Base-by-base conservation (phyloP, 768 basidiomycete species). In the Tylopilus plumbeoviolaceoides region DNA sequence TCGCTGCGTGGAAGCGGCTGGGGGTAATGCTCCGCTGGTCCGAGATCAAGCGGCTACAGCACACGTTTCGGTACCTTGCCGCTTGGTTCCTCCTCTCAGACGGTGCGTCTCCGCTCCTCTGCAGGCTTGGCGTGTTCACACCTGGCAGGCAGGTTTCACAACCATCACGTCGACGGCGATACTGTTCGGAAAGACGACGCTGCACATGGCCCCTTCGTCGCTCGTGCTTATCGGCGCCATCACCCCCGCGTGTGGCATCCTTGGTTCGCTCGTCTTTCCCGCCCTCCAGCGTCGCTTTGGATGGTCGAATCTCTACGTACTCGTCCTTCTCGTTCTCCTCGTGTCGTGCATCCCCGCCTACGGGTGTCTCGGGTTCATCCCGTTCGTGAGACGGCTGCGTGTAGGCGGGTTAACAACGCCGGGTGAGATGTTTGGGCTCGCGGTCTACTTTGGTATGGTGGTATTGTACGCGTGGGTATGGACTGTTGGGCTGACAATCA, bases 11-110 rank as follows among this genome's bases (percentile, higher is more conserved):
- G 95, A 77, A 73, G 48, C 72, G 86, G 21, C 75, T 98, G 0
- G 84, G 81, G 0, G 74, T 71, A 30, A 93, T 93, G 87, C 73
- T 98, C 20, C 75, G 74, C 1, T 85, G 82, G 76, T 72, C 70
- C 8, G 85, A 95, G 63, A 82, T 95, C 38, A 79, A 79, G 66
- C 79, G 79, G 48, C 74, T 98, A 15, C 78, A 79, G 28, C 86
- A 92, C 62, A 93, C 94, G 1, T 98, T 95, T 75, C 79, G 79
- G 59, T 98, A 91, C 61, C 84, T 98, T 40, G 80, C 85, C 6
- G 92, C 95, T 0, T 98, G 95, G 94, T 95, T 97, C 67, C 77
- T 98, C 12, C 80, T 98, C 21, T 91, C 89, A 1, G 95, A 98
- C 62, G 91, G 92, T 89, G 48, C 41, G 80, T 69, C 28, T 8